A percentile compares a stretch with the other conserved stretches of the same genome.
Conservation (phyloP, 2,329 filamentous ascomycete species). For the Neoarthrinium moseri region DNA sequence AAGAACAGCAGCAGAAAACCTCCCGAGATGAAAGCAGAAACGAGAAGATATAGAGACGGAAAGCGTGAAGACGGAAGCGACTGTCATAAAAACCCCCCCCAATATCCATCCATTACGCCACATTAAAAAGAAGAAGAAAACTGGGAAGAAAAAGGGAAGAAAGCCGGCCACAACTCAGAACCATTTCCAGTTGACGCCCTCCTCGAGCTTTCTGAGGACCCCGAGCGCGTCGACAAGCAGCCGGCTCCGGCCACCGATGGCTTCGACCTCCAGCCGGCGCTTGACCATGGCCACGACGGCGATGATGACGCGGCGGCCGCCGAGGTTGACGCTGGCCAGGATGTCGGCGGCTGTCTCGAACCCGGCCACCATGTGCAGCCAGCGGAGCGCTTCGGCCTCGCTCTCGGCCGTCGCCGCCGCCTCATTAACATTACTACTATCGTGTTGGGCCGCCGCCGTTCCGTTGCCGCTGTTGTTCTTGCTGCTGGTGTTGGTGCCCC, state of each 20-base stretch:
- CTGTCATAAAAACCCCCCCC: conserved; percentile 12
- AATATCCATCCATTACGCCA: too few relatives aligned
- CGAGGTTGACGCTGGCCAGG: conserved; percentile 24
- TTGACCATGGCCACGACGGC: conserved; percentile 48
- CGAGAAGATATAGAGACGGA: not conserved
- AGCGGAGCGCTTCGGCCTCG: conserved; percentile 30
- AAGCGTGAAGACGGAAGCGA: not conserved
- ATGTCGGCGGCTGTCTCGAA: conserved; percentile 38
- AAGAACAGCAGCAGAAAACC: not conserved
- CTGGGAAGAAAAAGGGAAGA: conserved; percentile 4
- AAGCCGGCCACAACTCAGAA: conserved; percentile 29
- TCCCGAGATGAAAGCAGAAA: conserved; percentile 5
- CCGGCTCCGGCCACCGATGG: conserved; percentile 43
- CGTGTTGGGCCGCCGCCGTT: not conserved
- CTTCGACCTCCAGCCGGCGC: conserved; percentile 47
- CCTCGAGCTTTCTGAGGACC: conserved; percentile 51
- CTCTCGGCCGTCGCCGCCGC: conserved; percentile 34
- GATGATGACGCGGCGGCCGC: conserved; percentile 37
- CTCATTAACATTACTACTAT: conserved; percentile 11
- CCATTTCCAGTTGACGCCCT: conserved; percentile 39
- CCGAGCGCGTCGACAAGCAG: conserved; percentile 52
- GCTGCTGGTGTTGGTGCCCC: conserved; percentile 9
- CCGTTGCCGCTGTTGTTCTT: conserved; percentile 20
- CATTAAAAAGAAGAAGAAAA: conserved; percentile 11
- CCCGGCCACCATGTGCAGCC: conserved; percentile 37